Evolutionary conservation across 805 yeast species (phyloP), one percentile per base, ranked within the genome.

Genomic region (Candida patagonica): DNA sequence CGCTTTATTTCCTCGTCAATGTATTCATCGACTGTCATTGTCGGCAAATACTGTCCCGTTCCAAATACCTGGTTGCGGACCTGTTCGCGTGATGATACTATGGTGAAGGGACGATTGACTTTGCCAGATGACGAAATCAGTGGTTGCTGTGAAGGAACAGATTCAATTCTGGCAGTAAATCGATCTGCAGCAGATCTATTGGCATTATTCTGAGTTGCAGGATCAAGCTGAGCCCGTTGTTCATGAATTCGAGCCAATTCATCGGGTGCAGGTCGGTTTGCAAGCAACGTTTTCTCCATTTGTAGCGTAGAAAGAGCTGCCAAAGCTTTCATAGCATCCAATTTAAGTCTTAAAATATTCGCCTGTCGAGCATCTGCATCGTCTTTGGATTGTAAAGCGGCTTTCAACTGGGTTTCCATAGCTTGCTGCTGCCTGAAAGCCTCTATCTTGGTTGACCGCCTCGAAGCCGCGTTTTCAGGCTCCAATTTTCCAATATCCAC

Each of bases 1-100:
- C 82, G 78, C 15, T 78, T 77, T 46, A 83, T 66, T 56, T 92
- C 98, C 50, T 85, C 76, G 35, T 87, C 94, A 38, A 92, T 65
- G 45, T 82, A 79, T 51, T 92, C 96, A 48, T 92, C 98, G 0
- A 92, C 87, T 0, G 95, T 68, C 92, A 92, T 85, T 0, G 96
- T 85, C 2, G 98, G 98, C 22, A 89, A 67, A 20, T 71, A 76
- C 60, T 92, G 96, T 1, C 96, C 98, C 2, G 94, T 85, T 1
- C 96, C 96, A 50, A 74, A 76, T 0, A 88, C 96, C 51, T 78
- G 74, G 24, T 68, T 63, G 42, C 70, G 66, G 13, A 85, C 48
- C 34, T 78, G 74, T 26, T 74, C 75, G 43, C 75, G 70, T 3
- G 57, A 41, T 4, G 54, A 65, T 10, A 76, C 74, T 13, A 89